phyloP scores from a whole-genome alignment of 192 early-diverging fungal genomes.

The Gaertneriomyces sp. region DNA sequence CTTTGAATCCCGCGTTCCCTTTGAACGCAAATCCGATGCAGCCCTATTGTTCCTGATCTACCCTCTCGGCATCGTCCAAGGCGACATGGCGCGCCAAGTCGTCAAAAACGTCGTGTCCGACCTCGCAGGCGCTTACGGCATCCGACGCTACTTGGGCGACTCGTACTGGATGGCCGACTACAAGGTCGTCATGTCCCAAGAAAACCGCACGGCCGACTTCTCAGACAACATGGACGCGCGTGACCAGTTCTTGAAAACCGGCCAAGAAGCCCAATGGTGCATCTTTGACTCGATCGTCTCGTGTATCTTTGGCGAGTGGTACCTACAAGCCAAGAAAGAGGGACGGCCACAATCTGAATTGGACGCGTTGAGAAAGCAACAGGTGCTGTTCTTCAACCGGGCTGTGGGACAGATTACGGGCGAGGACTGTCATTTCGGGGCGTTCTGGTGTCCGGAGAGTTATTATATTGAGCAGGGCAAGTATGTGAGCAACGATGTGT shows the following conservation, averaged over 20 bases:
- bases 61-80: constrained; percentile 23
- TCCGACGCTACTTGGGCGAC: constrained; percentile 33
- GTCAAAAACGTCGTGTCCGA: constrained; percentile 24
- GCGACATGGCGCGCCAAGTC: constrained; percentile 11
- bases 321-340: constrained; percentile 8
- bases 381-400: constrained; percentile 32
- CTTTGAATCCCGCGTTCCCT: constrained; percentile 18
- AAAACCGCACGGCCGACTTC: constrained; percentile 37
- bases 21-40: constrained; percentile 23
- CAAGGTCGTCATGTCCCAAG: constrained; percentile 30
- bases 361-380: neutral
- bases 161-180: constrained; percentile 45
- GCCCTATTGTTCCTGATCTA: constrained; percentile 38
- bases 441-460: constrained; percentile 32
- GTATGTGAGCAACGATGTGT: constrained; percentile 37
- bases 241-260: constrained; percentile 27
- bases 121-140: constrained; percentile 33
- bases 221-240: constrained; percentile 32
- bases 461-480: constrained; percentile 43
- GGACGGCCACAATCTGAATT: neutral
- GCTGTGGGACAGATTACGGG: constrained; percentile 38
- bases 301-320: constrained; percentile 24
- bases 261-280: constrained; percentile 40
- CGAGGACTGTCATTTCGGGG: constrained; percentile 29
- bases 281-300: constrained; percentile 40